Percentiles rank a stretch among this genome's conserved stretches.
These are phyloP conservation scores for Biscutella laevigata DNA, from an alignment of 441 rosid species.

Conservation along the genomic window DNA sequence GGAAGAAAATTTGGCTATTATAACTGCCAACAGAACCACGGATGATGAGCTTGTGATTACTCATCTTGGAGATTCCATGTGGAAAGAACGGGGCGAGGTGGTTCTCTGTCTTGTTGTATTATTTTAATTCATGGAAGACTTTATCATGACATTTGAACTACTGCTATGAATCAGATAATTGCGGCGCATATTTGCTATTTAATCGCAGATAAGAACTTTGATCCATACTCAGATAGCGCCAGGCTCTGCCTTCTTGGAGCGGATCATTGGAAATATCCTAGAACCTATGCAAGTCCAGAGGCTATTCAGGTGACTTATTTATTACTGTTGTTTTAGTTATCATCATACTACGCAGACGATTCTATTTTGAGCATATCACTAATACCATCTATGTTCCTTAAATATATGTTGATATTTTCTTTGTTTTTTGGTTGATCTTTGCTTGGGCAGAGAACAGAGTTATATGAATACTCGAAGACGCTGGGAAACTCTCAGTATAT, in stretches of 20 bases:
- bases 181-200: constrained; percentile 97
- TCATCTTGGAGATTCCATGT: constrained; percentile 95
- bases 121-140: constrained; percentile 8
- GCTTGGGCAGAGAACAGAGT: constrained; percentile 53
- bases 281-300: constrained; percentile 82
- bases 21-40: constrained; percentile 91
- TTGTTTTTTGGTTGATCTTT: constrained; percentile 3
- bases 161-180: constrained; percentile 45
- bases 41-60: constrained; percentile 91
- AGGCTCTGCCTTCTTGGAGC: constrained; percentile 94
- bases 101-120: constrained; percentile 17
- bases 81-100: constrained; percentile 98
- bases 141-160: constrained; percentile 20
- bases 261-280: constrained; percentile 90
- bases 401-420: background rate
- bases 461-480: constrained; percentile 57
- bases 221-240: constrained; percentile 81
- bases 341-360: background rate
- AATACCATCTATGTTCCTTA: background rate
- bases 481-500: constrained; percentile 61
- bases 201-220: constrained; percentile 91
- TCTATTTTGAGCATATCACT: constrained; percentile 9
- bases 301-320: constrained; percentile 72
- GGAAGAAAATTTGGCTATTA: constrained; percentile 96
- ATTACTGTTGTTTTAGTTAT: background rate